Base-by-base conservation (phyloP, 2,329 filamentous ascomycete genomes). In the Monosporascus sp. region DNA sequence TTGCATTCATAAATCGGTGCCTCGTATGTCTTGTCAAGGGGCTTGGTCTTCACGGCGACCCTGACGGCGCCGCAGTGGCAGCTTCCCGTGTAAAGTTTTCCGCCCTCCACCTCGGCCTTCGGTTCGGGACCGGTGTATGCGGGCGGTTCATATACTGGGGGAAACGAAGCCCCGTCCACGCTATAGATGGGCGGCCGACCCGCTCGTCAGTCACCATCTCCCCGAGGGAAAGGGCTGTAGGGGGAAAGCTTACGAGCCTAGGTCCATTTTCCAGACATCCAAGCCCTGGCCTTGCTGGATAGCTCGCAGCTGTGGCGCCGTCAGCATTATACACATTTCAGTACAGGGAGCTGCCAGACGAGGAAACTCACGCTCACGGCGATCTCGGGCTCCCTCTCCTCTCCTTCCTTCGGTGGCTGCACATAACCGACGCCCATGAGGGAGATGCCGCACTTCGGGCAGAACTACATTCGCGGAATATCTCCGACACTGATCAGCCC, bases 1-100 rank as follows among this genome's bases (percentile, higher is more conserved):
- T 79, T 77, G 67, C 78, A 81, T 49, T 78, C 74, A 1, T 66
- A 24, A 5, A 71, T 56, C 1, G 14, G 49, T 14, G 67, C 68
- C 3, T 63, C 51, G 27, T 56, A 69, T 11, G 62, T 72, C 61
- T 65, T 69, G 60, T 75, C 70, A 9, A 81, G 60, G 1, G 75
- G 71, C 57, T 72, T 72, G 53, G 68, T 67, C 49, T 67, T 71
- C 37, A 79, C 41, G 1, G 76, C 74, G 1, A 78, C 51, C 17
- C 66, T 73, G 24, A 81, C 68, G 20, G 72, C 72, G 27, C 78
- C 78, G 62, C 79, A 82, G 64, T 81, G 78, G 62, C 79, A 82
- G 62, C 75, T 74, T 8, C 78, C 79, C 15, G 73, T 73, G 59
- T 79, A 78, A 9, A 73, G 50, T 59, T 69, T 69, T 39, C 69